Evolutionary conservation across 2,329 filamentous ascomycete genomes (phyloP), one percentile per base, ranked within the genome.

Genomic region (Diplodia mutila): DNA sequence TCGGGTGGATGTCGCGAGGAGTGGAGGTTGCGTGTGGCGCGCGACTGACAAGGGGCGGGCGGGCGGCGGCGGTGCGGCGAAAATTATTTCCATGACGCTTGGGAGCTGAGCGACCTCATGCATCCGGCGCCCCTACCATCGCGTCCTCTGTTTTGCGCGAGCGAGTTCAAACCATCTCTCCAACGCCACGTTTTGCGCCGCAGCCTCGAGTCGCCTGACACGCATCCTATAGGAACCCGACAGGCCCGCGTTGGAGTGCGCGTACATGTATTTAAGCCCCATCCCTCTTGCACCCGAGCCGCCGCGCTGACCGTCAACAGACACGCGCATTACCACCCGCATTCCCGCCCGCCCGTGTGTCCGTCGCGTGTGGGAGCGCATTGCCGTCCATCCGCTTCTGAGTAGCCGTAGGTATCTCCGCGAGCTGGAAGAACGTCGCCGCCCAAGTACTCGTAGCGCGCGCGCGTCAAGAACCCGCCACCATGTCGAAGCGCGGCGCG

Each of bases 401-500:
- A 51, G 25, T n/a, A 14, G 53, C 27, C 14, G 14, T 46, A n/a
- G 37, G 11, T 32, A n/a, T 4, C 29, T 8, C 27, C n/a, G n/a
- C 25, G 16, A 18, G 16, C 57, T 4, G 29, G 23, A 61, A 12
- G 21, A 32, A 25, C 39, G 18, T 49, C 57, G 39, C n/a, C 57
- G 6, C 3, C 25, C 37, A 42, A 61, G 16, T 25, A 23, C n/a
- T 49, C 37, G 25, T 37, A 34, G 11, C 52, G 37, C 52, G n/a
- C n/a, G 63, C 34, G 53, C n/a, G 8, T 37, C 21, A 11, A 37
- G 11, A 21, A 48, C 18, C 52, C 69, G 59, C 55, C 53, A 68
- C 67, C 61, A 80, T 80, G 78, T 79, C 76, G 68, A 81, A 81
- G 77, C 77, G 79, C 71, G 70, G 68, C 39, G 78, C 78, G 29